Base-by-base conservation (phyloP, 331 rosid species). In the Malus hybrid region DNA sequence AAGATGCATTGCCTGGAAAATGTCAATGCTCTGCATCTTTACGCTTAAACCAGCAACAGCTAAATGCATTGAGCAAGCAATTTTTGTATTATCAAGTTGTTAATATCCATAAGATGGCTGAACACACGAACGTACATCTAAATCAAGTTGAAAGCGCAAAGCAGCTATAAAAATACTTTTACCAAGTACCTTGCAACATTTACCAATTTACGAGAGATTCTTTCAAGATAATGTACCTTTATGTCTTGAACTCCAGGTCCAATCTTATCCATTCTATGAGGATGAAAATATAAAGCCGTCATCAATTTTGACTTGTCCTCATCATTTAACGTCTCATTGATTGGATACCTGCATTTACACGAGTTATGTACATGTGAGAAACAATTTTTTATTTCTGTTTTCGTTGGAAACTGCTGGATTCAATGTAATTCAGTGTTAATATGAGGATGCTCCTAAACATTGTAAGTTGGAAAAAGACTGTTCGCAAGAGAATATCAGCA, bases 271-370 rank as follows among this genome's bases (percentile, higher is more conserved):
- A 80, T 80, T 73, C 56, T 65, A 53, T 60, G 78, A 14, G 99
- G 99, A 86, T 94, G 99, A 82, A 87, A 92, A 77, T 60, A 66
- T 70, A 94, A 82, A 73, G 86, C 97, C 77, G n/a, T 71, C 89
- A 81, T 77, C 87, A 92, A 61, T 26, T 79, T 84, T 73, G 77
- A n/a, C 84, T 76, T 84, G 79, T 94, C 97, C 63, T 6, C 24
- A 53, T 90, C 93, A 79, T 73, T 83, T 75, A 94, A 77, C 80
- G 64, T 76, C 53, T 89, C 78, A 70, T 88, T 85, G 73, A 88
- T 72, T 9, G 81, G 76, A 84, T 87, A 88, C 85, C 99, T 94
- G 52, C 86, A 81, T 22, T 58, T 72, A 87, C 69, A 87, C 58
- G 11, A 78, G 29, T 61, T 58, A 48, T 33, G 70, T 63, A 77